Conservation (phyloP, 2,329 filamentous ascomycete genomes). For the Penicillium janthinellum region DNA sequence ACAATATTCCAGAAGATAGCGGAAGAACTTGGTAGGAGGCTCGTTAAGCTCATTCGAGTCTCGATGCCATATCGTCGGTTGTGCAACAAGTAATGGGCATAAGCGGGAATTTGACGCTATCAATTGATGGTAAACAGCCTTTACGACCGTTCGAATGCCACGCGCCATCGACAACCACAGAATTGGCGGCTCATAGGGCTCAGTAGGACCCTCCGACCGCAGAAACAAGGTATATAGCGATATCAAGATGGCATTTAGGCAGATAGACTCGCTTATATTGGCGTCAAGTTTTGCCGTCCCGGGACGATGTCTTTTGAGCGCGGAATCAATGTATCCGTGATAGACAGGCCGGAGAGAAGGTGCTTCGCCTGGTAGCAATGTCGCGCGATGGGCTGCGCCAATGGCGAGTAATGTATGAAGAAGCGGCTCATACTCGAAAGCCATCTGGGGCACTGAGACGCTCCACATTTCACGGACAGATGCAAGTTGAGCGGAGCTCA, state of each 20-base stretch:
- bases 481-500: slow-evolving; percentile 21
- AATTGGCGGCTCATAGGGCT: slow-evolving; percentile 19
- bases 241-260: slow-evolving; percentile 19
- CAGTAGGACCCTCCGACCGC: slow-evolving; percentile 16
- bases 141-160: slow-evolving; percentile 20
- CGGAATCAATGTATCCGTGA: slow-evolving; percentile 22
- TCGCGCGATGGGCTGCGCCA: slow-evolving; percentile 19
- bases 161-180: slow-evolving; percentile 21
- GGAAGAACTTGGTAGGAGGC: slow-evolving; percentile 9
- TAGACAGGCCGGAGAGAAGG: slow-evolving; percentile 17
- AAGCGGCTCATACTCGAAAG: slow-evolving; percentile 25
- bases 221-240: slow-evolving; percentile 22
- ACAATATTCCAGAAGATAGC: slow-evolving; percentile 19
- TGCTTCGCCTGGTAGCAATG: slow-evolving; percentile 16
- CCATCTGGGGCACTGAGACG: slow-evolving; percentile 22
- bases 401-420: slow-evolving; percentile 23
- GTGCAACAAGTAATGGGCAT: slow-evolving; percentile 16
- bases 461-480: slow-evolving; percentile 21
- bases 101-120: slow-evolving; percentile 16
- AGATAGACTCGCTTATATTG: slow-evolving; percentile 17
- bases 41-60: slow-evolving; percentile 1
- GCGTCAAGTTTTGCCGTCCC: slow-evolving; percentile 15
- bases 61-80: slow-evolving; percentile 11
- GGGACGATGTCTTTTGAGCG: slow-evolving; percentile 16
- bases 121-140: slow-evolving; percentile 11